Evolutionary conservation across 163 green algal species (phyloP), one percentile per base, ranked within the genome.

Genomic region (Volvox carteri): DNA sequence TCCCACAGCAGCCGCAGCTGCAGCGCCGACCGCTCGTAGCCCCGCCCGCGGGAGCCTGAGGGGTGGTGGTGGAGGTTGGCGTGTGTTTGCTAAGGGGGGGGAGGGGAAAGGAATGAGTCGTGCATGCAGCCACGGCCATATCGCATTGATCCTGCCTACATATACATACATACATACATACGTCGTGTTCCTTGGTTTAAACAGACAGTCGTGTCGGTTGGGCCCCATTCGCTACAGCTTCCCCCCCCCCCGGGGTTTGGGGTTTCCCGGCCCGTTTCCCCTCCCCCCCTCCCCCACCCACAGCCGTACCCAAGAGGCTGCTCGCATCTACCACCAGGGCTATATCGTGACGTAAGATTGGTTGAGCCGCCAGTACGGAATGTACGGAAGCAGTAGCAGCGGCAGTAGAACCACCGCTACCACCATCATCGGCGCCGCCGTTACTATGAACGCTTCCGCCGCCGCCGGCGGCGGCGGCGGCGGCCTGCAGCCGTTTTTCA

Each of bases 1-100:
- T 44, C 84, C 84, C 70, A 89, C 84, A 89, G 18, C 33, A 25
- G 68, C 28, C 70, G 84, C 35, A 89, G 84, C 70, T 23, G 8
- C 52, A 65, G 39, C 4, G 52, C 70, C 1, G 70, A 65, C 2
- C 5, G 4, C 33, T 81, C 81, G 46, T 62, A 87, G 39, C 50
- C 62, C 5, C 30, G 44, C 1, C 80, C 65, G 25, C 80, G 80
- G 7, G 18, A 41, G 18, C 80, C 80, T 79, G 65, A 21, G 33
- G 19, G 21, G 50, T 33, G 39, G 4, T n/a, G n/a, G n/a, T n/a
- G n/a, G n/a, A n/a, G n/a, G n/a, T n/a, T n/a, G n/a, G n/a, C n/a
- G n/a, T n/a, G n/a, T n/a, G n/a, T n/a, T n/a, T n/a, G n/a, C n/a
- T n/a, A n/a, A n/a, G n/a, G n/a, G n/a, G n/a, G n/a, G n/a, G n/a